Conservation (phyloP, 495 filamentous ascomycete genomes). For the Lophiotrema nucula region DNA sequence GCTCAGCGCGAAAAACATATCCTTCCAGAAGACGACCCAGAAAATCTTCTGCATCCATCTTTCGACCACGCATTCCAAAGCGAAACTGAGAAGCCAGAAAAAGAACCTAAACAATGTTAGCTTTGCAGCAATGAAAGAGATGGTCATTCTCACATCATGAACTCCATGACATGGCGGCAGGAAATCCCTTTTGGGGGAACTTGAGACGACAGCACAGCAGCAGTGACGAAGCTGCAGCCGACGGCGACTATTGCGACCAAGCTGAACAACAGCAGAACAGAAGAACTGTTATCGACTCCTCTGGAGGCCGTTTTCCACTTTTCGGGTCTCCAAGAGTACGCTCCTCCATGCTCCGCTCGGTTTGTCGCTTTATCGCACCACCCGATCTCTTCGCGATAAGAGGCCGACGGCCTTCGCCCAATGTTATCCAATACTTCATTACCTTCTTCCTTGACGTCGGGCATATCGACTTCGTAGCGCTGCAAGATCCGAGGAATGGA, state of each 20-base stretch:
- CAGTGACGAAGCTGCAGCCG: conserved; percentile 5
- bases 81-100: conserved; percentile 14
- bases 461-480: conserved; percentile 3
- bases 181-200: background rate
- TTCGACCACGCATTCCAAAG: conserved; percentile 5
- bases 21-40: conserved; percentile 16
- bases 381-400: background rate
- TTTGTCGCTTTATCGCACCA: conserved; percentile 1
- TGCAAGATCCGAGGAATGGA: conserved; percentile 10
- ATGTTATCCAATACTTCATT: background rate
- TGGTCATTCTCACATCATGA: conserved; percentile 2
- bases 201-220: conserved; percentile 7
- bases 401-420: conserved; percentile 1
- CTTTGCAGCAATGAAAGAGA: background rate
- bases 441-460: background rate
- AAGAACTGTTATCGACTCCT: background rate
- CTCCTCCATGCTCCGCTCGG: conserved; percentile 7
- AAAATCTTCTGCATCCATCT: conserved; percentile 4
- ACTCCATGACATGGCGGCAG: conserved; percentile 11
- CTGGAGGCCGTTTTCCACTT: conserved; percentile 7
- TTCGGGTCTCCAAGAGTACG: conserved; percentile 2
- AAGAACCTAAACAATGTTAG: conserved; percentile 1
- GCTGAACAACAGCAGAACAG: background rate
- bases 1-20: conserved; percentile 3
- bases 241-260: background rate